Base-by-base conservation (phyloP, 371 early-diverging fungal species). In the Parasitella parasitica region DNA sequence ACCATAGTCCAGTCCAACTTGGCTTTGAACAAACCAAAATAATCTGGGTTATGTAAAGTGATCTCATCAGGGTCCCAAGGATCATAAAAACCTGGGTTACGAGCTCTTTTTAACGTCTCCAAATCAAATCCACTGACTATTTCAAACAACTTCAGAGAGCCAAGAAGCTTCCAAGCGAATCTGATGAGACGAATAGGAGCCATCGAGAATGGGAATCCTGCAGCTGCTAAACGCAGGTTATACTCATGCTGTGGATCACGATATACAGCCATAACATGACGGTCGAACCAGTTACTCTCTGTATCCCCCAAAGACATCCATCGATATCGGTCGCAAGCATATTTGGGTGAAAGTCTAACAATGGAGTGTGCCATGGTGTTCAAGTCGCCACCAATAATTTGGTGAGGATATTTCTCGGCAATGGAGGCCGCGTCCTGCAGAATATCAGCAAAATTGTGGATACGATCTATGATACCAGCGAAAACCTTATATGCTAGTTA, bases 351-450 rank as follows among this genome's bases (percentile, higher is more conserved):
- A 1, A 94, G 67, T 5, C 93, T 77, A 0, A 89, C 92, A 41
- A 92, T 83, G 1, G 90, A 89, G 59, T 92, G 93, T 0, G 86
- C 91, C 79, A 93, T 86, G 0, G 94, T 93, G 68, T 93, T 93
- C 20, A 93, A 65, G 61, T 93, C 94, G 15, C 93, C 94, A 57
- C 86, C 83, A 7, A 94, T 76, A 15, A 91, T 59, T 66, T 93
- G 91, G 59, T 88, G 83, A 3, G 89, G 89, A 24, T 68, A 72
- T 48, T 54, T 59, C 0, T 65, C 55, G 5, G 66, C 62, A 16
- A 81, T 63, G 2, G 57, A 36, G 0, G 72, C 56, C 39, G 90
- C 81, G 63, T 91, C 88, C 34, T 77, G 75, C 48, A 92, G 59
- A 28, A 93, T 77, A 53, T 92, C 93, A 26, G 87, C 81, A 27